Evolutionary conservation across 2,329 filamentous ascomycete genomes (phyloP).

Genomic region (Colletotrichum sp.): DNA sequence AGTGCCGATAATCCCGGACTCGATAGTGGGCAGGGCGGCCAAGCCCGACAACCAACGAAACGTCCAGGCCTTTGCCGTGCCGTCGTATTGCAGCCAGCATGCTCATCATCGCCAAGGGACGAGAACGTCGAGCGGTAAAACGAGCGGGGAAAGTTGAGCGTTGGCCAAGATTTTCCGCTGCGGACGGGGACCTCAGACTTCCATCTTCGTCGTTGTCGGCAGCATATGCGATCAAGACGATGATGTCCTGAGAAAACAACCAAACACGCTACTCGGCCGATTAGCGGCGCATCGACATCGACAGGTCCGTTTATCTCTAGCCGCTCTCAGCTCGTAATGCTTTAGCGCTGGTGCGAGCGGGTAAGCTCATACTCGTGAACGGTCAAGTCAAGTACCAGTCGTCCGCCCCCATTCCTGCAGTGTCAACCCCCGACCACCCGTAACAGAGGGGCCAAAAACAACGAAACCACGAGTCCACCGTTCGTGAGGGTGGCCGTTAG

Average conservation of each 20-base stretch:
- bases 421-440: not conserved
- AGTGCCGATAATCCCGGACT: constrained; percentile 8
- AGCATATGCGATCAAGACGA: not conserved
- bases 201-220: not conserved
- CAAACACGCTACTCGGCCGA: not conserved
- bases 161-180: not conserved
- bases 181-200: not conserved
- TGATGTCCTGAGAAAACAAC: not conserved
- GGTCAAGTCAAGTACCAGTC: not conserved
- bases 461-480: not conserved
- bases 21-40: not conserved
- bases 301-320: not conserved
- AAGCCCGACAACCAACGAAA: not conserved
- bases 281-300: not conserved
- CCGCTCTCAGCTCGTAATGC: not conserved
- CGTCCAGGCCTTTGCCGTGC: not conserved
- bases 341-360: not conserved
- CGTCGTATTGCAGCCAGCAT: not conserved
- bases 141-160: not conserved
- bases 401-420: not conserved
- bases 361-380: not conserved
- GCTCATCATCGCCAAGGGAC: not conserved
- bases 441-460: not conserved
- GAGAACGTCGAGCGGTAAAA: not conserved
- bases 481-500: not conserved